Evolutionary conservation across 1,284 basidiomycete genomes (phyloP), one percentile per base, ranked within the genome.

Genomic region (Porphyrellus sp.): DNA sequence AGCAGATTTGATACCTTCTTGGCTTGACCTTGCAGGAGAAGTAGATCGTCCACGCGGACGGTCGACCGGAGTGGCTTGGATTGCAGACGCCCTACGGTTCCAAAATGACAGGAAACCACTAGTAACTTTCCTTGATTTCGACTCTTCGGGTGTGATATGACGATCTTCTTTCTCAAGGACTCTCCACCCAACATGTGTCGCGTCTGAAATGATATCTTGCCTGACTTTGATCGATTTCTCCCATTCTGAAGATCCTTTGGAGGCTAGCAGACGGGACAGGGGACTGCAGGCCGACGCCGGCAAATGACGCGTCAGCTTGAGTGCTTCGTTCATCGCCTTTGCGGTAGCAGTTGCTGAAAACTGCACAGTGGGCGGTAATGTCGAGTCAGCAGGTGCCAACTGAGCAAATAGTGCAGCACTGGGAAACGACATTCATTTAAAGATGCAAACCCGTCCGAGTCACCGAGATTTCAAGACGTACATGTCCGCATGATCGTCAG

Each of bases 211-310:
- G 31, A 73, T 55, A 18, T 79, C 79, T 33, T 77, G 75, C 41
- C 71, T 73, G 4, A 78, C 73, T 65, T 82, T 87, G 1, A 89
- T 71, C 13, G 83, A 77, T 12, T 74, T 74, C 62, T 89, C 85
- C 88, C 88, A 90, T 27, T 85, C 80, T 16, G 79, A 78, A 5
- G 83, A 85, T 2, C 85, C 86, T 65, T 85, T 87, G 0, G 83
- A 80, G 9, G 80, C 73, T 35, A 86, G 63, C 59, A 86, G 82
- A 51, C 80, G 74, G 11, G 82, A 75, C 68, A 89, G 76, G 2
- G 87, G 87, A 58, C 86, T 86, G 34, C 63, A 66, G 21, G 75
- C 76, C 6, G 81, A 75, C 24, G 80, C 62, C 2, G 77, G 67
- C 34, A 77, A 65, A 58, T 85, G 79, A 53, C 83, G 79, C 0